Conservation (phyloP, 345 rosid genomes). For the Chamaenerion angustifolium region DNA sequence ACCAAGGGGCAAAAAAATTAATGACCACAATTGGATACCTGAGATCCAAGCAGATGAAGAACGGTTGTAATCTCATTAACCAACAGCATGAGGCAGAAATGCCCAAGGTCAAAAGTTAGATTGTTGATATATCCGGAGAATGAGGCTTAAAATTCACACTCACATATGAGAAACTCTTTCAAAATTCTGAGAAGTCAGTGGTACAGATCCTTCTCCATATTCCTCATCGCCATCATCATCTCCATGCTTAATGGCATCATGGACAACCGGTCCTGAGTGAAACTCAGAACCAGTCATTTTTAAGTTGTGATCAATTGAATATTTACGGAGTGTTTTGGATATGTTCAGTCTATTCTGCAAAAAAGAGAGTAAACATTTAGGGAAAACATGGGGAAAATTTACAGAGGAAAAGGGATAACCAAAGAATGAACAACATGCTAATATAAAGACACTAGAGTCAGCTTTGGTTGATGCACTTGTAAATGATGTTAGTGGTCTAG, state of each 20-base stretch:
- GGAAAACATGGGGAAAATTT: neutral
- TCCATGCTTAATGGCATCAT: slow-evolving; percentile 58
- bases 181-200: slow-evolving; percentile 45
- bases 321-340: slow-evolving; percentile 87
- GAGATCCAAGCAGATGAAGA: slow-evolving; percentile 17
- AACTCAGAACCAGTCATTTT: slow-evolving; percentile 77
- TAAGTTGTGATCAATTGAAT: slow-evolving; percentile 69
- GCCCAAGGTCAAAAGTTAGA: no score
- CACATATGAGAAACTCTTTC: slow-evolving; percentile 65
- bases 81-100: no score
- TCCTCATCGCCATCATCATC: slow-evolving; percentile 52
- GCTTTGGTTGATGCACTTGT: no score
- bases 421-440: neutral
- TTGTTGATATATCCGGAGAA: neutral
- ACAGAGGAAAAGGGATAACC: neutral
- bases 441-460: neutral
- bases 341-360: slow-evolving; percentile 97
- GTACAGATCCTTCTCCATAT: slow-evolving; percentile 45
- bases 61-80: no score
- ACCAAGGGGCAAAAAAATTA: slow-evolving; percentile 98
- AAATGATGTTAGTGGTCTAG: no score
- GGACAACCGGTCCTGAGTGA: slow-evolving; percentile 45
- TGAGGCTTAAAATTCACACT: slow-evolving; percentile 16
- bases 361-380: slow-evolving; percentile 20
- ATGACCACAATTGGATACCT: slow-evolving; percentile 81